Conservation (phyloP, 306 rosid species). For the Calophaca sinica region DNA sequence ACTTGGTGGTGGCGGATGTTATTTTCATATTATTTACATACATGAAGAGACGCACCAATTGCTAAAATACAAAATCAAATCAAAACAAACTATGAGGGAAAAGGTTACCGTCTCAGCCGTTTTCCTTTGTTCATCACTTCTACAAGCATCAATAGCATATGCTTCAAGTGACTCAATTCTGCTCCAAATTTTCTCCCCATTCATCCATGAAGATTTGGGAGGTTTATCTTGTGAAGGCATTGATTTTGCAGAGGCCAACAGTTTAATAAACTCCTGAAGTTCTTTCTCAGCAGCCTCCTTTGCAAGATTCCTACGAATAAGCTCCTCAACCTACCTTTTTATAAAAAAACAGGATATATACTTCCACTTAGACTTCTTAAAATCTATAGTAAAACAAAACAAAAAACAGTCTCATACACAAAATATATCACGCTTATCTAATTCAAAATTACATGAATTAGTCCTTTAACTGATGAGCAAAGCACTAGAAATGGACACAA, state of each 20-base stretch:
- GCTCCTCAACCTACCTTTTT: slow-evolving; percentile 85
- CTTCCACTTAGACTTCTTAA: slow-evolving; percentile 28
- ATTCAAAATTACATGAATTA: slow-evolving; percentile 14
- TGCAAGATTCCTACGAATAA: slow-evolving; percentile 69
- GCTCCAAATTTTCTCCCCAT: slow-evolving; percentile 66
- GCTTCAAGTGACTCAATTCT: slow-evolving; percentile 82
- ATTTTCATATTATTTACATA: slow-evolving; percentile 2
- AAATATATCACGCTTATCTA: slow-evolving; percentile 28
- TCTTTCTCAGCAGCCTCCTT: slow-evolving; percentile 92
- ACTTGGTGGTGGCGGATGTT: neutral
- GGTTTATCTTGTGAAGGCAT: slow-evolving; percentile 75
- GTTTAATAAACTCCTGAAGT: slow-evolving; percentile 64
- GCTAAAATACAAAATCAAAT: slow-evolving; percentile 29
- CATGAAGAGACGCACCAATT: slow-evolving; percentile 27
- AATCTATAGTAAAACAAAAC: slow-evolving; percentile 22
- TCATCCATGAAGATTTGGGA: slow-evolving; percentile 78
- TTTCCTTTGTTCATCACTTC: slow-evolving; percentile 76
- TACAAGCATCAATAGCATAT: slow-evolving; percentile 84
- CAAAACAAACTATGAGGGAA: slow-evolving; percentile 42
- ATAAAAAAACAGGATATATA: slow-evolving; percentile 26
- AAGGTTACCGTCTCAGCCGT: slow-evolving; percentile 78
- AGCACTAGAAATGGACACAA: slow-evolving; percentile 31
- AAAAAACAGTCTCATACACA: neutral
- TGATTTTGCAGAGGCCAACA: slow-evolving; percentile 75
- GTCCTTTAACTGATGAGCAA: slow-evolving; percentile 31